A percentile compares a stretch with the other conserved stretches of the same genome.
These are phyloP conservation scores for Fusarium sp. DNA, from an alignment of 2,329 filamentous ascomycete genomes.

Conservation along the genomic window DNA sequence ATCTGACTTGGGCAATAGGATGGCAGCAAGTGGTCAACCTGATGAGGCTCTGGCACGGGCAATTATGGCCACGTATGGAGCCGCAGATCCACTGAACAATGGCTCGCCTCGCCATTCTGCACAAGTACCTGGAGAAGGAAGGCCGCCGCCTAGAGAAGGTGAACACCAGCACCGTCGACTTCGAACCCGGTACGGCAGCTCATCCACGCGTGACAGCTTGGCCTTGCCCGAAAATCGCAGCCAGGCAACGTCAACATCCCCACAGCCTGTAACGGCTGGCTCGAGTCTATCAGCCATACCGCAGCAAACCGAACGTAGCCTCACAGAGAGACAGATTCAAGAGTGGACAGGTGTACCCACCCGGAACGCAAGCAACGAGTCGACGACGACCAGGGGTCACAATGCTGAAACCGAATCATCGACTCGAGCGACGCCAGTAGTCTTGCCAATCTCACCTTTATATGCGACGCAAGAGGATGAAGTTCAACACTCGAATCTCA, in stretches of 20 bases:
- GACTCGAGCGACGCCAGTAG: conserved; percentile 7
- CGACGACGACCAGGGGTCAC: not conserved
- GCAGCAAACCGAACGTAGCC: conserved; percentile 6
- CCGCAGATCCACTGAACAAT: conserved; percentile 24
- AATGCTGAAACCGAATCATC: not conserved
- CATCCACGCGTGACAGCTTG: conserved; percentile 5
- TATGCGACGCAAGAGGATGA: conserved; percentile 8
- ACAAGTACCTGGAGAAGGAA: conserved; percentile 31
- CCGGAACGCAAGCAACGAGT: not conserved
- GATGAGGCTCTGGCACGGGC: conserved; percentile 36
- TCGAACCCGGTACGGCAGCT: conserved; percentile 39
- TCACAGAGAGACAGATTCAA: not conserved
- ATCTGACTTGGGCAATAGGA: conserved; percentile 25
- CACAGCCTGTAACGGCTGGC: not conserved
- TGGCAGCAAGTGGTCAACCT: not conserved
- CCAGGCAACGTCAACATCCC: not conserved
- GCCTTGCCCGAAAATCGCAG: conserved; percentile 1
- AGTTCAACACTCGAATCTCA: not conserved
- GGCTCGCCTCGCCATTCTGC: conserved; percentile 20
- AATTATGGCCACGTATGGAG: conserved; percentile 16
- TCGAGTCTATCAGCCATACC: conserved; percentile 7
- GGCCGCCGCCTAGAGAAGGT: conserved; percentile 43
- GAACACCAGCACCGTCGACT: conserved; percentile 45
- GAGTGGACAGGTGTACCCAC: conserved; percentile 1
- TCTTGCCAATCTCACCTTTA: conserved; percentile 24